Conservation (phyloP, 2,329 filamentous ascomycete genomes). For the Herpotrichia juniperi region DNA sequence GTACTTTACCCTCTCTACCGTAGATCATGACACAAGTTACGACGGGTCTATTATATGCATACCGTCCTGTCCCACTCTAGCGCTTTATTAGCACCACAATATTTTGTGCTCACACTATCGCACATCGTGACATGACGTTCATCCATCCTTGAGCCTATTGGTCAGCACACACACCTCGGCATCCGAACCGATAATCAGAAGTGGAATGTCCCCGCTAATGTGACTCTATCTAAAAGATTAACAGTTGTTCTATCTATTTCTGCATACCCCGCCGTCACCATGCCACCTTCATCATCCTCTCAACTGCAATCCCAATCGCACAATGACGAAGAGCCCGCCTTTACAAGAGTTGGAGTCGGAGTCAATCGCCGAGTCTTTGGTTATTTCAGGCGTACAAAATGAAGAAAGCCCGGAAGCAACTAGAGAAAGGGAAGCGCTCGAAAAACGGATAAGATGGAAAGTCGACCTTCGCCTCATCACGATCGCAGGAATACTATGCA, state of each 20-base stretch:
- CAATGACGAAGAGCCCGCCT: neutral
- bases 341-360: conserved; percentile 2
- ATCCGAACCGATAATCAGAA: neutral
- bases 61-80: no score
- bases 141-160: neutral
- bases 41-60: no score
- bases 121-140: neutral
- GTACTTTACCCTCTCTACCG: no score
- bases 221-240: neutral
- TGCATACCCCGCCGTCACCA: neutral
- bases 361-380: neutral
- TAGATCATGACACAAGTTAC: no score
- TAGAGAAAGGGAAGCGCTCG: conserved; percentile 34
- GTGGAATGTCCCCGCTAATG: neutral
- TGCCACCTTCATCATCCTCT: neutral
- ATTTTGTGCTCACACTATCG: no score
- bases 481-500: conserved; percentile 73
- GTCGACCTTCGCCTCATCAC: conserved; percentile 41
- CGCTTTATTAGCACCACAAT: no score
- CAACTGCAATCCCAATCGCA: neutral
- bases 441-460: conserved; percentile 57
- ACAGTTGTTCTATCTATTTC: neutral
- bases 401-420: conserved; percentile 3
- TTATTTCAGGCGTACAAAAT: neutral
- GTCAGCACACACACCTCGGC: neutral